Evolutionary conservation across 177 flowering plant species (phyloP), one percentile per base, ranked within the genome.

Genomic region (Vitis hybrid): DNA sequence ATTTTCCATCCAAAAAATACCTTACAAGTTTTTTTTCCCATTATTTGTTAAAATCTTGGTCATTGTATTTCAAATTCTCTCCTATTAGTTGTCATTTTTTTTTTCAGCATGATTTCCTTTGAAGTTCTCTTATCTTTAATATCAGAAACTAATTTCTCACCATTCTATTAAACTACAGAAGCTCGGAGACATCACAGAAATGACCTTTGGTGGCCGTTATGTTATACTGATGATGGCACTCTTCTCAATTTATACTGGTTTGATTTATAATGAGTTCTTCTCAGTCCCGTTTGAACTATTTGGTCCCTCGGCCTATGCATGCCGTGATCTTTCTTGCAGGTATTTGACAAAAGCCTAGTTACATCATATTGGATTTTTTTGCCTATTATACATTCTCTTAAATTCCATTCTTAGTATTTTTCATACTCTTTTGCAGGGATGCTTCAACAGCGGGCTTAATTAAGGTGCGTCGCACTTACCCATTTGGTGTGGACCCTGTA

Each of bases 141-240:
- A 10, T 71, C 71, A 22, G 57, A 52, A 49, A 59, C 16, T 71
- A 34, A 73, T 54, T 39, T 18, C 14, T 72, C 18, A 57, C 51
- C 18, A 59, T 69, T 48, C 19, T 67, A 48, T 6, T 58, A 69
- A 65, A 60, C 63, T 71, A 68, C 94, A 95, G 99, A 95, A 95
- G 74, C 97, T 95, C 71, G 98, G 93, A 66, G 99, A 95, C 81
- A 93, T 95, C 59, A 85, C 77, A 61, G 97, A 91, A 67, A 91
- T 95, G 98, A 78, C 90, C 26, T 95, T 95, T 77, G 97, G 99
- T 62, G 99, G 99, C 11, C 98, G 99, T 69, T 95, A 95, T 81
- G 93, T 89, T 51, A 89, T 95, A 70, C 0, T 95, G 85, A 67
- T 95, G 93, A 93, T 95, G 99, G 66, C 99, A 63, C 65, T 95